These are phyloP conservation scores for Entomortierella beljakovae DNA, from an alignment of 192 early-diverging fungal species.

Conservation along the genomic window DNA sequence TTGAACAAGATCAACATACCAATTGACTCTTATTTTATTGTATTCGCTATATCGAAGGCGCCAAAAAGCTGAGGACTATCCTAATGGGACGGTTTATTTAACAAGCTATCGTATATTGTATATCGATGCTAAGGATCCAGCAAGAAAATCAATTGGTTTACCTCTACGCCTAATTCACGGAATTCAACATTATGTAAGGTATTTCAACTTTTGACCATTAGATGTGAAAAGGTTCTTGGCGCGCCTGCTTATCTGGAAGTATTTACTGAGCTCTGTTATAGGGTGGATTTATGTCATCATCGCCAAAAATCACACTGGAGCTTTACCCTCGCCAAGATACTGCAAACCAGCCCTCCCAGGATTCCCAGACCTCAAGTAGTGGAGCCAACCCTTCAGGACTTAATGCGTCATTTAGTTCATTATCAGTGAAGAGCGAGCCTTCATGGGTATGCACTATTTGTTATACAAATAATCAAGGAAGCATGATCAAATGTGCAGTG, in stretches of 20 bases:
- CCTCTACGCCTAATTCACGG: conserved; percentile 58
- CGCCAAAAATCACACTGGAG: conserved; percentile 74
- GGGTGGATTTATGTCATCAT: conserved; percentile 67
- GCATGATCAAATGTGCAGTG: conserved; percentile 60
- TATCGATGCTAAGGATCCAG: conserved; percentile 72
- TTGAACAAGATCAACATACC: not conserved
- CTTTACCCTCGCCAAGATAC: conserved; percentile 46
- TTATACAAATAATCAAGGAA: conserved; percentile 56
- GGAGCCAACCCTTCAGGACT: conserved; percentile 9
- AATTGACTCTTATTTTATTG: not conserved
- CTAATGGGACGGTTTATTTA: conserved; percentile 80
- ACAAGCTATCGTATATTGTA: conserved; percentile 85
- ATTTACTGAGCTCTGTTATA: conserved; percentile 1
- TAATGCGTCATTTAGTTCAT: conserved; percentile 12
- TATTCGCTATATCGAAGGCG: conserved; percentile 55
- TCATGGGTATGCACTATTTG: conserved; percentile 70
- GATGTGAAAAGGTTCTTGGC: not conserved
- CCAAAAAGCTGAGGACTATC: conserved; percentile 68
- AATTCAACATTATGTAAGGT: conserved; percentile 62
- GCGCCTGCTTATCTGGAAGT: not conserved
- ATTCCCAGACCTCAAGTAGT: conserved; percentile 10
- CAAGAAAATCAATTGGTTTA: conserved; percentile 66
- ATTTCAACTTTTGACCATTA: too few relatives aligned
- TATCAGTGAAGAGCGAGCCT: conserved; percentile 18
- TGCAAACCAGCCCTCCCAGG: conserved; percentile 1